Conservation (phyloP, 257 asterid genomes). For the Jaltomata sinuosa region DNA sequence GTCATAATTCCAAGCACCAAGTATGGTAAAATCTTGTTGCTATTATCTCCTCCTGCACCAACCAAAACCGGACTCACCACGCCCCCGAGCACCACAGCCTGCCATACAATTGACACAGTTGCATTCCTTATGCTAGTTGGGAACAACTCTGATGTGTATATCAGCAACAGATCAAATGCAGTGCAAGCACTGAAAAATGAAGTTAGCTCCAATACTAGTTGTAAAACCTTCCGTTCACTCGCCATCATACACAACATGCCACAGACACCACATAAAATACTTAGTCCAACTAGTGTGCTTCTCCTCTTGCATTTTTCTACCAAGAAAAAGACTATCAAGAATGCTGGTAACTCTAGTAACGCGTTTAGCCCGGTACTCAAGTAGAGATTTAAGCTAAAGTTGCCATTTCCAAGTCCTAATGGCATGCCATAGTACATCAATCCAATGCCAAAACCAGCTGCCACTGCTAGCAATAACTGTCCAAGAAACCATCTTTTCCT, state of each 20-base stretch:
- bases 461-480: constrained; percentile 4
- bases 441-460: constrained; percentile 31
- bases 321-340: constrained; percentile 10
- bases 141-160: constrained; percentile 22
- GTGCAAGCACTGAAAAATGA: constrained; percentile 22
- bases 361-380: constrained; percentile 25
- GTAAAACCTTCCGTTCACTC: constrained; percentile 2
- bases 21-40: constrained; percentile 7
- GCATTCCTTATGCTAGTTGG: constrained; percentile 23
- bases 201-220: constrained; percentile 12
- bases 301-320: constrained; percentile 20
- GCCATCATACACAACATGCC: constrained; percentile 11
- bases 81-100: constrained; percentile 24
- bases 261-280: constrained; percentile 18
- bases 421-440: constrained; percentile 39
- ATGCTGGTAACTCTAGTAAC: constrained; percentile 21
- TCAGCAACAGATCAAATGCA: constrained; percentile 15
- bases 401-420: constrained; percentile 27
- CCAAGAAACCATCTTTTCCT: background rate
- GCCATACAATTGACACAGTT: constrained; percentile 20
- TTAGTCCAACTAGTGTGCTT: constrained; percentile 12
- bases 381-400: constrained; percentile 27
- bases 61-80: constrained; percentile 21
- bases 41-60: constrained; percentile 12
- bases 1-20: constrained; percentile 17